Evolutionary conservation across 1,139 yeast genomes (phyloP).

Genomic region (Casaregolazyma lundiana): DNA sequence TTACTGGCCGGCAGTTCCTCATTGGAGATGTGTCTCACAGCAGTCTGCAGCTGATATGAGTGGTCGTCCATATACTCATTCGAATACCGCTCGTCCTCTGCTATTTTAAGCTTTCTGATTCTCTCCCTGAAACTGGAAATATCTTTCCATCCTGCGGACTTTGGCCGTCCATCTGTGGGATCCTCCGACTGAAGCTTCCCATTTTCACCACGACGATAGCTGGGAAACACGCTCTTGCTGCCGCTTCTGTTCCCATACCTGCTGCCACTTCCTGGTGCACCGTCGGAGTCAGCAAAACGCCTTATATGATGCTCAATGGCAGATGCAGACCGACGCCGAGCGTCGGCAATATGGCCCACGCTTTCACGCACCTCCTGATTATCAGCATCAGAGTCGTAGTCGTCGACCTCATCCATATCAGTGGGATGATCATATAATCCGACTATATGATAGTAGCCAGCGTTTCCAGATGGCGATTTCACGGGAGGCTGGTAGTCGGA

Average conservation of each 20-base stretch:
- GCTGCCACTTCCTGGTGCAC: background rate
- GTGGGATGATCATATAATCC: conserved; percentile 1
- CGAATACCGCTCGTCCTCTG: background rate
- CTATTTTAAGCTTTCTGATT: conserved; percentile 2
- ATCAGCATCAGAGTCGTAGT: conserved; percentile 8
- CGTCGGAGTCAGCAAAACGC: background rate
- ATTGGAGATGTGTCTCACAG: background rate
- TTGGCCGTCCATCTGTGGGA: background rate
- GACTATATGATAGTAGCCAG: background rate
- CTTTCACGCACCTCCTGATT: conserved; percentile 5
- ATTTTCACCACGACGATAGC: background rate
- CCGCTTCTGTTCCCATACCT: background rate
- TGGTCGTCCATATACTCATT: background rate
- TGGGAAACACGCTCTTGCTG: background rate
- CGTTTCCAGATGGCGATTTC: background rate
- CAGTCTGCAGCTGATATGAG: background rate
- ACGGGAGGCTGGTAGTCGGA: background rate
- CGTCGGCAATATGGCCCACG: background rate
- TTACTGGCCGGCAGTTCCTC: background rate
- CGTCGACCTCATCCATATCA: conserved; percentile 8
- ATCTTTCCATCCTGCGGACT: conserved; percentile 7
- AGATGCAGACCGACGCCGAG: background rate
- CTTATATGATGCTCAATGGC: background rate
- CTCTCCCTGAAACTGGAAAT: conserved; percentile 6
- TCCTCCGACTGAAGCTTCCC: background rate